Evolutionary conservation across 1,284 basidiomycete genomes (phyloP), one percentile per base, ranked within the genome.

Genomic region (Boletellus deceptivus): DNA sequence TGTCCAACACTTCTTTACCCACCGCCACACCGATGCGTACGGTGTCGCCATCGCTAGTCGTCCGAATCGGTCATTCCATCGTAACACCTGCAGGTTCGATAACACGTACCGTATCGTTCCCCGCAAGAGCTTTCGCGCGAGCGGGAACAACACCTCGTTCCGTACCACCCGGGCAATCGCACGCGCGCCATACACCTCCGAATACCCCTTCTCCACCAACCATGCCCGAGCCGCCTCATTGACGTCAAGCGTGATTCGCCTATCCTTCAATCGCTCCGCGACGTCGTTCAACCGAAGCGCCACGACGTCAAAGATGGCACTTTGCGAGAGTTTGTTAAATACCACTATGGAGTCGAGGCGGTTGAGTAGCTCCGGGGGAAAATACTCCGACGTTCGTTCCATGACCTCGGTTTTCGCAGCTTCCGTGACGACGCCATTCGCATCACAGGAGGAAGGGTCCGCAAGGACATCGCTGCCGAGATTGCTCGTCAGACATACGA

Each of bases 281-380:
- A 95, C 82, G 55, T 95, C 92, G 6, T 73, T 69, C 7, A 95
- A 74, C 11, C 92, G 83, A 3, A 96, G 74, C 16, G 75, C 74
- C 29, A 95, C 91, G 33, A 98, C 88, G 47, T 86, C 71, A 14
- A 89, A 72, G 54, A 97, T 91, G 7, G 86, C 84, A 20, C 72
- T 67, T 13, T 78, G 79, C 3, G 89, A 86, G 11, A 95, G 82
- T 62, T 91, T 93, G 75, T 95, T 94, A 76, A 97, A 96, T 14
- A 95, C 88, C 22, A 89, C 74, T 67, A 89, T 87, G 11, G 91
- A 86, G 67, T 96, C 93, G 48, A 96, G 79, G 11, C 93, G 85
- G 68, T 96, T 95, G 51, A 94, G 77, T 2, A 98, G 78, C 69
- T 98, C 94, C 0, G 94, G 94, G 16, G 92, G 86, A 78, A 95